These are phyloP conservation scores for Strigomonas culicis DNA, from an alignment of 208 protist species.

Conservation along the genomic window DNA sequence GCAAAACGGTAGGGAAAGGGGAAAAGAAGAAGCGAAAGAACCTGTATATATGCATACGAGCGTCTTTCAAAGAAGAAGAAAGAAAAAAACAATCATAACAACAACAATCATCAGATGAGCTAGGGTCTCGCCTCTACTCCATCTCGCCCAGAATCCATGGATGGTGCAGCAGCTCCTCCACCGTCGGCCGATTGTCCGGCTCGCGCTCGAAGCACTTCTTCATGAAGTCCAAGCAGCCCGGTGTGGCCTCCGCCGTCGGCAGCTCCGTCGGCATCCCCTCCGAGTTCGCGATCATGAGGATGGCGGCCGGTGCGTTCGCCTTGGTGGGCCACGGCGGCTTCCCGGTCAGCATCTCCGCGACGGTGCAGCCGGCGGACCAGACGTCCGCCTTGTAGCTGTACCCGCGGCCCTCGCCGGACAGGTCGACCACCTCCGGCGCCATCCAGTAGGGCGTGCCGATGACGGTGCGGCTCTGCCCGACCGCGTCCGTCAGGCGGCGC, in stretches of 20 bases:
- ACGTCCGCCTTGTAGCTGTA: conserved; percentile 93
- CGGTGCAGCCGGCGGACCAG: conserved; percentile 92
- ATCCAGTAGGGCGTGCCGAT: conserved; percentile 94
- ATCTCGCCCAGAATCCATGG: conserved; percentile 74
- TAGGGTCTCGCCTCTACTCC: conserved; percentile 27
- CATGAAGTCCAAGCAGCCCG: conserved; percentile 85
- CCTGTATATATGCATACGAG: background rate
- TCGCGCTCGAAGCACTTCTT: conserved; percentile 71
- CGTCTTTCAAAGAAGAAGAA: conserved; percentile 3
- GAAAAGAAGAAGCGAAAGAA: conserved; percentile 10
- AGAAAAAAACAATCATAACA: background rate
- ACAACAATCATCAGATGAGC: background rate
- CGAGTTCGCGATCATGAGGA: conserved; percentile 88
- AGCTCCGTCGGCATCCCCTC: conserved; percentile 78
- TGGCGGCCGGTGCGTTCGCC: conserved; percentile 75
- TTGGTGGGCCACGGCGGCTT: conserved; percentile 86
- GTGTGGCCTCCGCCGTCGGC: conserved; percentile 69
- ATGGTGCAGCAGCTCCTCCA: conserved; percentile 84
- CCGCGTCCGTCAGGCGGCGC: conserved; percentile 70
- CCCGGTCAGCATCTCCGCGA: conserved; percentile 92
- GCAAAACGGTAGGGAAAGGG: conserved; percentile 1
- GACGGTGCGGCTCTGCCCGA: conserved; percentile 84
- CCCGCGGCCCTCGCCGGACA: conserved; percentile 36
- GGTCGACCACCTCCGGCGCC: conserved; percentile 89
- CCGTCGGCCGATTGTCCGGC: conserved; percentile 73